phyloP scores from a whole-genome alignment of 371 early-diverging fungal genomes.

The Mucor irregularis region DNA sequence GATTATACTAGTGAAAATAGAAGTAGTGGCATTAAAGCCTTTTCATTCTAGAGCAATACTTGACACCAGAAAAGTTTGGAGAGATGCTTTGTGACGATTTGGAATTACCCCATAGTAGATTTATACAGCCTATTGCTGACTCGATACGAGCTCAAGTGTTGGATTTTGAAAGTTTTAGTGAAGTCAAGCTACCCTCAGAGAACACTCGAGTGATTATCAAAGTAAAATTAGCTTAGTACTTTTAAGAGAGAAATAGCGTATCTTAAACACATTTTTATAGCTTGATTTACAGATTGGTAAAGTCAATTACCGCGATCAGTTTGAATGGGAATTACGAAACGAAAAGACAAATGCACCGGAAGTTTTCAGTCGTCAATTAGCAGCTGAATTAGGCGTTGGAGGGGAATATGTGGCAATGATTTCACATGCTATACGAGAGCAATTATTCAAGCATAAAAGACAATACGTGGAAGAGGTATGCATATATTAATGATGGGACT shows the following conservation, averaged over 20 bases:
- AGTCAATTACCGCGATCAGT: conserved; percentile 83
- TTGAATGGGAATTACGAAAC: conserved; percentile 88
- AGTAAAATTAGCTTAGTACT: conserved; percentile 16
- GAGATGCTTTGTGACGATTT: conserved; percentile 87
- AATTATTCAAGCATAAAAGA: conserved; percentile 70
- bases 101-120: conserved; percentile 55
- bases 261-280: too few relatives aligned
- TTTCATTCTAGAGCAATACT: conserved; percentile 62
- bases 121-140: conserved; percentile 73
- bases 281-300: conserved; percentile 88
- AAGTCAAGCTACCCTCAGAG: conserved; percentile 32
- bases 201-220: conserved; percentile 47
- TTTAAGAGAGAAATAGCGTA: too few relatives aligned
- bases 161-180: conserved; percentile 49
- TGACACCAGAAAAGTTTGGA: conserved; percentile 93
- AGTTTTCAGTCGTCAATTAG: conserved; percentile 78
- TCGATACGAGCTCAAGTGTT: conserved; percentile 70
- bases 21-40: not conserved
- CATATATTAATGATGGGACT: not conserved
- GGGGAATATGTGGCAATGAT: conserved; percentile 89
- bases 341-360: conserved; percentile 76
- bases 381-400: conserved; percentile 86
- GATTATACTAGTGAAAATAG: not conserved
- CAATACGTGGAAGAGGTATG: conserved; percentile 62
- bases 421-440: conserved; percentile 89